Evolutionary conservation across 208 protist genomes (phyloP).

Genomic region (Blastocrithidia nonstop): DNA sequence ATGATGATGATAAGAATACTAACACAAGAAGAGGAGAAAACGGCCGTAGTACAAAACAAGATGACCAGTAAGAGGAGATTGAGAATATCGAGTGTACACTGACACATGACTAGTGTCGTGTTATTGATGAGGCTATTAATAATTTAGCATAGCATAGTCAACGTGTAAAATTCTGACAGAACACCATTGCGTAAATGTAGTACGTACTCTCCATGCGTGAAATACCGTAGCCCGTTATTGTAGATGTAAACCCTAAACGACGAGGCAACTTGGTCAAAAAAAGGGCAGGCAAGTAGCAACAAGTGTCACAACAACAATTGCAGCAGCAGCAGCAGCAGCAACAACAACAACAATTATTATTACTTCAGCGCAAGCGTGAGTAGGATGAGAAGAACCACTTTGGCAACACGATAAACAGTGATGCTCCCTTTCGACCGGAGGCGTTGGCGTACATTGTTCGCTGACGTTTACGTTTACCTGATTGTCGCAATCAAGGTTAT

Average conservation of each 20-base stretch:
- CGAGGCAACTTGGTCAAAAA: constrained; percentile 10
- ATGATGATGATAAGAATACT: too few relatives aligned
- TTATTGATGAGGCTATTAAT: constrained; percentile 42
- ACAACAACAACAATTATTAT: too few relatives aligned
- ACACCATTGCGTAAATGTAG: constrained; percentile 59
- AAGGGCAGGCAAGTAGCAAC: constrained; percentile 7
- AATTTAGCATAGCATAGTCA: constrained; percentile 29
- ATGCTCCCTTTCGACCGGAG: constrained; percentile 63
- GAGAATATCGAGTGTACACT: too few relatives aligned
- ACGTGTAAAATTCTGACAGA: constrained; percentile 20
- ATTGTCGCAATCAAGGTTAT: constrained; percentile 86
- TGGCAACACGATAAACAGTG: constrained; percentile 27
- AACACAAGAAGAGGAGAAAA: too few relatives aligned
- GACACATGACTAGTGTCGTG: constrained; percentile 18
- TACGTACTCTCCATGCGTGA: constrained; percentile 51
- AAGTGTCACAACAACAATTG: constrained; percentile 24
- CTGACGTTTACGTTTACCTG: constrained; percentile 65
- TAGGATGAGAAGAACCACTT: constrained; percentile 57
- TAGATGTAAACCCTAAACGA: constrained; percentile 54
- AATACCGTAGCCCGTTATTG: constrained; percentile 11
- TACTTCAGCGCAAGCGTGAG: too few relatives aligned
- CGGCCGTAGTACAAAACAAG: too few relatives aligned
- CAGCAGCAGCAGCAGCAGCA: constrained; percentile 48
- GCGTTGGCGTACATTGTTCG: constrained; percentile 79
- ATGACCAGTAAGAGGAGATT: too few relatives aligned